These are phyloP conservation scores for Botrytis tulipae DNA, from an alignment of 2,329 filamentous ascomycete species.

Conservation along the genomic window DNA sequence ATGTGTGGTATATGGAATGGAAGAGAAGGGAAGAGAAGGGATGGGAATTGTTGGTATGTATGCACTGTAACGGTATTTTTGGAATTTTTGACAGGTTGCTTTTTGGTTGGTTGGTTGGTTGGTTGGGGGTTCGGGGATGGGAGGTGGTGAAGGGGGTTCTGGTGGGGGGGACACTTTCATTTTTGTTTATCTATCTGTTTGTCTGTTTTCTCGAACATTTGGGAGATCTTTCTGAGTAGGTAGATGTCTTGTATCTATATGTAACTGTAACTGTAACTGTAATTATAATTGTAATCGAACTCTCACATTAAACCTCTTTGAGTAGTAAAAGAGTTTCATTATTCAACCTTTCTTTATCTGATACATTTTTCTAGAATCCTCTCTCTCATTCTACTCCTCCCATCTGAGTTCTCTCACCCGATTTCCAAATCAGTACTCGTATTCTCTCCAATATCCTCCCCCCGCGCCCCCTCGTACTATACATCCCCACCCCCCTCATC, in stretches of 20 bases:
- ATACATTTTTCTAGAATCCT: no score
- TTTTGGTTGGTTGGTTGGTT: neutral
- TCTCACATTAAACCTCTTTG: neutral
- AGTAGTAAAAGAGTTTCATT: neutral
- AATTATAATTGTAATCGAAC: neutral
- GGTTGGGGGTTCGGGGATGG: neutral
- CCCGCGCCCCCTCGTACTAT: no score
- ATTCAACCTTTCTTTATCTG: accelerated
- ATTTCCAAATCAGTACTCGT: neutral
- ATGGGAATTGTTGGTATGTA: neutral
- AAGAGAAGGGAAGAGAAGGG: neutral
- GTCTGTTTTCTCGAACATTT: accelerated
- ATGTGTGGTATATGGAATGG: no score
- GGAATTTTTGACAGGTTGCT: neutral
- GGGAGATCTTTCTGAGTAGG: neutral
- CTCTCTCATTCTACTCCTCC: no score
- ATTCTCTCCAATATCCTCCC: neutral
- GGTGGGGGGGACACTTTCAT: no score
- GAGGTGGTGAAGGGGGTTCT: no score
- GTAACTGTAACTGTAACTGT: neutral
- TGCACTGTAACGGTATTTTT: neutral
- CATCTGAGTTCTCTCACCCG: no score
- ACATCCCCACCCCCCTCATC: no score
- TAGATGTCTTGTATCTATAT: neutral
- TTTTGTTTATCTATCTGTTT: accelerated